Conservation (phyloP, 257 asterid species). For the Solanum corneliomulleri region DNA sequence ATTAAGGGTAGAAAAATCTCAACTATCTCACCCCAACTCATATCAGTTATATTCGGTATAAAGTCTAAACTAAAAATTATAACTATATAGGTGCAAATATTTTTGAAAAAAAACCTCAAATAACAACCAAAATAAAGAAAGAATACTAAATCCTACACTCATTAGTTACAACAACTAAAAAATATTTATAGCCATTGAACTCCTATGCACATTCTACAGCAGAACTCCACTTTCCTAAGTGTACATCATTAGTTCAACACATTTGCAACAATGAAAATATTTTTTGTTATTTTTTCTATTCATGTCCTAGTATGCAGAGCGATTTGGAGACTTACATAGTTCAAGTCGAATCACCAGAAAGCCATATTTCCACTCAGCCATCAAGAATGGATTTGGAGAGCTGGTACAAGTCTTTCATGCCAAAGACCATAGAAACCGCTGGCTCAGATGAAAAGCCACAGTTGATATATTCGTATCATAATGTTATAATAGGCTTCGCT, state of each 20-base stretch:
- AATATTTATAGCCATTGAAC: background rate
- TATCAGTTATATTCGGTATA: too few relatives aligned
- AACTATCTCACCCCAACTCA: too few relatives aligned
- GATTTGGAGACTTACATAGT: background rate
- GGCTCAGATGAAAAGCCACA: background rate
- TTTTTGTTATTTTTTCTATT: background rate
- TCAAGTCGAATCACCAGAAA: background rate
- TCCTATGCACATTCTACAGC: background rate
- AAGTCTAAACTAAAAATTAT: too few relatives aligned
- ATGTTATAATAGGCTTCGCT: background rate
- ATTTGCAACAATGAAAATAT: background rate
- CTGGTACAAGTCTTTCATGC: background rate
- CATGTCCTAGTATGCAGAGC: background rate
- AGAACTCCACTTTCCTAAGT: background rate
- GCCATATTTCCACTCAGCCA: background rate
- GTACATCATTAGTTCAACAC: background rate
- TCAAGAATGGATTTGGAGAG: background rate
- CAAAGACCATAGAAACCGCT: background rate
- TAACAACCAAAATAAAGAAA: too few relatives aligned
- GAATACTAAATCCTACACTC: too few relatives aligned
- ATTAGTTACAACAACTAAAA: too few relatives aligned
- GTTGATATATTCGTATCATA: background rate
- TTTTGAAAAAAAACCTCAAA: too few relatives aligned
- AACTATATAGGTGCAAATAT: too few relatives aligned
- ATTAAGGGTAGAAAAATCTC: too few relatives aligned